Base-by-base conservation (phyloP, 495 filamentous ascomycete species). In the Neurospora terricola region DNA sequence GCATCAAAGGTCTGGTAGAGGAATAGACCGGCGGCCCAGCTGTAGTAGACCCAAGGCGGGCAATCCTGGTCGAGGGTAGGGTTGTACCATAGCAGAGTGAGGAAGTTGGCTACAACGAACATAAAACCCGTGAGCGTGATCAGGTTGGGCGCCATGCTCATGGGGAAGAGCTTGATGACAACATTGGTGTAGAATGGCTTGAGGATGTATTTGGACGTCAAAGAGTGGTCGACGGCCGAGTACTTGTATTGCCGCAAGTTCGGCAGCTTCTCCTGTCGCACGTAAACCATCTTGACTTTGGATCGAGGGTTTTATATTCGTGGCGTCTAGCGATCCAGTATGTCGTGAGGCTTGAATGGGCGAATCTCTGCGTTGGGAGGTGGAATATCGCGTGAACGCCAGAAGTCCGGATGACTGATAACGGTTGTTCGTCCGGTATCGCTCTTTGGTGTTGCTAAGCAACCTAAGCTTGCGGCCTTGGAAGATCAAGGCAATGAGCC, bases 1-100 rank as follows among this genome's bases (percentile, higher is more conserved):
- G 95, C 96, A 83, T 99, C 96, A 81, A 98, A 98, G 1, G 96
- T 99, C 86, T 99, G 96, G 79, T 99, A 99, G 40, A 99, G 82
- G 80, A 98, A 97, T 76, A 99, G 82, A 3, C 96, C 96, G 68
- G 91, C 83, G 27, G 96, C 90, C 90, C 93, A 99, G 74, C 89
- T 91, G 70, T 90, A 91, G 86, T 98, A 99, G 18, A 99, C 96
- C 96, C 95, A 98, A 0, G 86, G 75, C 8, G 96, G 96, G 80
- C 94, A 98, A 80, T 99, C 93, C 80, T 91, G 90, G 81, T 99
- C 96, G 70, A 99, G 85, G 0, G 88, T 91, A n/a, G 96, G 95
- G 77, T 94, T 96, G 83, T 98, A 99, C 92, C 93, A 98, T 70
- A 99, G 87, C 78, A 99, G 82, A 8, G 96, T 98, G 77, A 97